phyloP scores from a whole-genome alignment of 306 rosid species.

The Begonia masoniana region DNA sequence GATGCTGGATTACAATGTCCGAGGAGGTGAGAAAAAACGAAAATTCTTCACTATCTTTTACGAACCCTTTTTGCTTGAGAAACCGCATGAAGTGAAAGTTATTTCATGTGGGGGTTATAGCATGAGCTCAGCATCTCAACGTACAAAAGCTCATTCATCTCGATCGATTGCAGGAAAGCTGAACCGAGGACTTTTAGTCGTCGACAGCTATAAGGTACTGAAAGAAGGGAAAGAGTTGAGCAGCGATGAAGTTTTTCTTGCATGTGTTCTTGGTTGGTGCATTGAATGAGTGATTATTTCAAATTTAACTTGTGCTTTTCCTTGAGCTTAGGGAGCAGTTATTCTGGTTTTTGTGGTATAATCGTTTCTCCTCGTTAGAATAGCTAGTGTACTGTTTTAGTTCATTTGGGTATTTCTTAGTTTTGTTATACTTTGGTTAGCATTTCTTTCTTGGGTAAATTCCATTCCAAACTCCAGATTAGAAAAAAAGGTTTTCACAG shows the following conservation, averaged over 20 bases:
- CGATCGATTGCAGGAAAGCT: slow-evolving; percentile 20
- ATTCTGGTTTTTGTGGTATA: no score
- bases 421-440: no score
- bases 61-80: background rate
- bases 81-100: background rate
- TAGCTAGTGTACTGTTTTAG: no score
- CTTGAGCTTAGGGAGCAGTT: no score
- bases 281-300: slow-evolving; percentile 29
- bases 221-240: slow-evolving; percentile 21
- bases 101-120: no score
- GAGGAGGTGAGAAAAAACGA: slow-evolving; percentile 17
- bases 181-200: slow-evolving; percentile 37
- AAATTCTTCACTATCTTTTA: background rate
- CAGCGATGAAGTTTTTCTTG: slow-evolving; percentile 26
- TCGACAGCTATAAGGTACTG: slow-evolving; percentile 28
- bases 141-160: background rate
- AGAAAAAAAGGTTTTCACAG: no score
- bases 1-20: slow-evolving; percentile 46
- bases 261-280: slow-evolving; percentile 46
- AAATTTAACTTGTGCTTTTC: no score
- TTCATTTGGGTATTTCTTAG: no score
- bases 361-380: no score
- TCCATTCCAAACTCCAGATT: no score
- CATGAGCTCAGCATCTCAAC: no score
- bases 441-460: no score